phyloP scores from a whole-genome alignment of 208 protist species.

The Trichomonas tenax region DNA sequence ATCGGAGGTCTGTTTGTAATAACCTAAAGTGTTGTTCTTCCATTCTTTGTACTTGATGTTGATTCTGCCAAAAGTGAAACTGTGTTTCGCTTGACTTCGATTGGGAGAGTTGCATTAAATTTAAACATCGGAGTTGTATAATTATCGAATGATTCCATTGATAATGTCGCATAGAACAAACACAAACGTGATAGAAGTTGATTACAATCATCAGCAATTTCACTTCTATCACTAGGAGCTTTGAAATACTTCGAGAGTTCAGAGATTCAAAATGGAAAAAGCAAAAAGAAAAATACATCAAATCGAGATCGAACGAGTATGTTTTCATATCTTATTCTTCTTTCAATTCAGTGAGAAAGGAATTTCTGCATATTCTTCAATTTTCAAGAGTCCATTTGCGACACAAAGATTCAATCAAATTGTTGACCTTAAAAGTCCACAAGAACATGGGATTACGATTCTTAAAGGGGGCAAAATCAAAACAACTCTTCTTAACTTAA shows the following conservation, averaged over 20 bases:
- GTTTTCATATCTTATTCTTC: background rate
- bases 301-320: background rate
- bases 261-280: background rate
- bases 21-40: background rate
- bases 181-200: too few relatives aligned
- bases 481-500: background rate
- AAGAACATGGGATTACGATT: background rate
- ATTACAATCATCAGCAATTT: too few relatives aligned
- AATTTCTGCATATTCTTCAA: background rate
- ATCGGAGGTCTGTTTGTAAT: background rate
- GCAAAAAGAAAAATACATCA: background rate
- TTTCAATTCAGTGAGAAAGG: background rate
- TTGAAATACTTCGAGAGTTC: background rate
- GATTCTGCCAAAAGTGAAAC: background rate
- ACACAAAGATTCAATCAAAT: background rate
- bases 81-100: background rate
- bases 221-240: background rate
- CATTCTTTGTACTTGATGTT: background rate
- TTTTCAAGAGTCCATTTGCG: background rate
- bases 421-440: background rate
- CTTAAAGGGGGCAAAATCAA: background rate
- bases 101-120: background rate
- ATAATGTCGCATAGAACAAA: background rate
- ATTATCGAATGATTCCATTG: background rate
- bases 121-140: background rate